A percentile compares a stretch with the other conserved stretches of the same genome.
Evolutionary conservation across 495 filamentous ascomycete genomes (phyloP).

Genomic region (Physcia stellaris): DNA sequence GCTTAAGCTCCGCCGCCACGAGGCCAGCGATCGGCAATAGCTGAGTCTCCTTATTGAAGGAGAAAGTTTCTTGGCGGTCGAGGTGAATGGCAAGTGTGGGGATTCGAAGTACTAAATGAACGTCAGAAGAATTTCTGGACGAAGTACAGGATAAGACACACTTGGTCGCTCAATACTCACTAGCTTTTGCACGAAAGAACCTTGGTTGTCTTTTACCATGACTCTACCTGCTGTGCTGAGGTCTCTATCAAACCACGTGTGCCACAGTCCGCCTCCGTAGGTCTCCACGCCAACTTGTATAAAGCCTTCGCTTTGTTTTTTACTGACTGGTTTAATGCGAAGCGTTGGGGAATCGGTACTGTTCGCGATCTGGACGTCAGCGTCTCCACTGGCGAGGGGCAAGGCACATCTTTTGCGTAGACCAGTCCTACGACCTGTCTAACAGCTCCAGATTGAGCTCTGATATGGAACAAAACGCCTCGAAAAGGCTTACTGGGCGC

Average conservation of each 20-base stretch:
- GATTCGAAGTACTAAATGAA: slow-evolving; percentile 57
- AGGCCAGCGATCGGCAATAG: slow-evolving; percentile 87
- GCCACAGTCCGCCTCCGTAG: slow-evolving; percentile 77
- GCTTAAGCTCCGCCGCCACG: slow-evolving; percentile 74
- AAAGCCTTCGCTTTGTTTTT: slow-evolving; percentile 76
- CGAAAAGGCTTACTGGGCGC: too few species aligned
- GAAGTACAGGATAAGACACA: slow-evolving; percentile 16
- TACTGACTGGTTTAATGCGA: slow-evolving; percentile 86
- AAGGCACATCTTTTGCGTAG: too few species aligned
- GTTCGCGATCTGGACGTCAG: too few species aligned
- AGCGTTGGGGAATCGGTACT: slow-evolving; percentile 87
- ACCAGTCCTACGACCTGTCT: too few species aligned
- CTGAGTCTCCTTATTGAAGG: slow-evolving; percentile 94
- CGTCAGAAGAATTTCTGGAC: neutral
- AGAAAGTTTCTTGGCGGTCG: slow-evolving; percentile 67
- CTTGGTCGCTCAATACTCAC: slow-evolving; percentile 82
- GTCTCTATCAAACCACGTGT: slow-evolving; percentile 89
- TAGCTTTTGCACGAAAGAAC: slow-evolving; percentile 67
- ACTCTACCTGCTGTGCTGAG: slow-evolving; percentile 80
- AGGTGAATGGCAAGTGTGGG: slow-evolving; percentile 91
- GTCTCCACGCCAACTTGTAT: slow-evolving; percentile 92
- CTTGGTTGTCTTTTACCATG: slow-evolving; percentile 61
- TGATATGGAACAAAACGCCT: too few species aligned
- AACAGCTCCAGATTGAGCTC: too few species aligned
- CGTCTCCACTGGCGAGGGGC: too few species aligned